Base-by-base conservation (phyloP, 805 yeast genomes). In the Nakazawaea sp. region DNA sequence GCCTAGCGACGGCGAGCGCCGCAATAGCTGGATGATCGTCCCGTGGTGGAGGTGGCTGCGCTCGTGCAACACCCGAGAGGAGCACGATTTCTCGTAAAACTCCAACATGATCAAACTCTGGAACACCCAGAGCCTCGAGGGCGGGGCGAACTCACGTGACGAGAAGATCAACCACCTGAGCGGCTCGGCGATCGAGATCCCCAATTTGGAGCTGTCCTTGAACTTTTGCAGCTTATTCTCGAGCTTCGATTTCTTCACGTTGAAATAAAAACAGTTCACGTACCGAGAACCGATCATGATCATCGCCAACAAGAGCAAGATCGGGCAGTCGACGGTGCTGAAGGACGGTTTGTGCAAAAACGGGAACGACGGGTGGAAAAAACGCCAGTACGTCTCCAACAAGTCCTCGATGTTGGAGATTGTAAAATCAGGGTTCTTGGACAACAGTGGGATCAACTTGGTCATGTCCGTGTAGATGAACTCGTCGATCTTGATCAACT, bases 21-120 rank as follows among this genome's bases (percentile, higher is more conserved):
- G 62, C 34, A 86, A 59, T 30, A 86, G 59, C 55, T 86, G 95
- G 28, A 85, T 78, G 0, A 89, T 78, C 0, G 95, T 81, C 4
- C 92, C 95, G 55, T 86, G 96, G 52, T 87, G 95, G 16, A 87
- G 61, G 55, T 81, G 90, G 0, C 86, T 83, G 33, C 96, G 59
- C 58, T 86, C 96, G 53, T 86, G 96, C 48, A 83, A 56, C 28
- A 62, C 60, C 47, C 96, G 62, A 31, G 74, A 70, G 0, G 86
- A 65, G 46, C 81, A 78, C 42, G 81, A 70, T 59, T 86, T 83
- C 53, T 86, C 96, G 51, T 76, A 79, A 59, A 79, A 77, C 51
- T 86, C 95, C n/a, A 87, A 54, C 44, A 87, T 53, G 38, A 82
- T 56, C 43, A 86, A 64, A 46, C 85, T 67, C 55, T 87, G 96